Evolutionary conservation across 2,329 filamentous ascomycete species (phyloP).

Genomic region (Albophoma yamanashiensis): DNA sequence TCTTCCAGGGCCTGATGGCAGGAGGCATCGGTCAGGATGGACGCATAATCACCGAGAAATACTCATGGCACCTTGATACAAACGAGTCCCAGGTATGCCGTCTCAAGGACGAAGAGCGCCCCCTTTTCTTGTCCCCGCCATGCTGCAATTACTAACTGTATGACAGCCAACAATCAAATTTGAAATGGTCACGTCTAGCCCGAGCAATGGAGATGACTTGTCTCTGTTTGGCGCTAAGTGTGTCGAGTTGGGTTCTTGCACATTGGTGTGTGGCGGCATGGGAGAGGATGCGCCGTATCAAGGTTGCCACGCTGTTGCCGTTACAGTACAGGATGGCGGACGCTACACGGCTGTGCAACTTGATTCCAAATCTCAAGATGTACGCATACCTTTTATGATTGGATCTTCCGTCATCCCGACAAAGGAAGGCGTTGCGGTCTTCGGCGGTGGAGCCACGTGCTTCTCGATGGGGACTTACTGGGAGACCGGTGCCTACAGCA

Average conservation of each 20-base stretch:
- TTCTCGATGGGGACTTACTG: slow-evolving; percentile 86
- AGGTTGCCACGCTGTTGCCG: slow-evolving; percentile 16
- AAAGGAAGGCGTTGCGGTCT: slow-evolving; percentile 44
- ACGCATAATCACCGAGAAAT: slow-evolving; percentile 48
- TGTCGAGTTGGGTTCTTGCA: slow-evolving; percentile 9
- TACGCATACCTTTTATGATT: slow-evolving; percentile 50
- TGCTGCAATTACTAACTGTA: neutral
- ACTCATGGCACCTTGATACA: slow-evolving; percentile 49
- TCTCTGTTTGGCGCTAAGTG: slow-evolving; percentile 21
- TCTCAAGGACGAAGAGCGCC: neutral
- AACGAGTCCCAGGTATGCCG: slow-evolving; percentile 24
- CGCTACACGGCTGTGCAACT: slow-evolving; percentile 4
- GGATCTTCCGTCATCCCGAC: slow-evolving; percentile 49
- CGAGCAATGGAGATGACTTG: slow-evolving; percentile 6
- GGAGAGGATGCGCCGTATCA: slow-evolving; percentile 14
- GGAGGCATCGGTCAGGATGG: slow-evolving; percentile 63
- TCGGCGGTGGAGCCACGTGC: slow-evolving; percentile 77
- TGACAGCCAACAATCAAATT: slow-evolving; percentile 17
- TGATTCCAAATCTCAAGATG: neutral
- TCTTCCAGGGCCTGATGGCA: slow-evolving; percentile 49
- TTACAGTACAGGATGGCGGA: slow-evolving; percentile 24
- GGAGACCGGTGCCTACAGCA: slow-evolving; percentile 50
- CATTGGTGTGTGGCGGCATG: slow-evolving; percentile 21
- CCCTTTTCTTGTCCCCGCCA: neutral
- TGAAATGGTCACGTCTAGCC: neutral